Evolutionary conservation across 176 grass and related monocot genomes (phyloP), one percentile per base, ranked within the genome.

Genomic region (Rhynchospora pubera): DNA sequence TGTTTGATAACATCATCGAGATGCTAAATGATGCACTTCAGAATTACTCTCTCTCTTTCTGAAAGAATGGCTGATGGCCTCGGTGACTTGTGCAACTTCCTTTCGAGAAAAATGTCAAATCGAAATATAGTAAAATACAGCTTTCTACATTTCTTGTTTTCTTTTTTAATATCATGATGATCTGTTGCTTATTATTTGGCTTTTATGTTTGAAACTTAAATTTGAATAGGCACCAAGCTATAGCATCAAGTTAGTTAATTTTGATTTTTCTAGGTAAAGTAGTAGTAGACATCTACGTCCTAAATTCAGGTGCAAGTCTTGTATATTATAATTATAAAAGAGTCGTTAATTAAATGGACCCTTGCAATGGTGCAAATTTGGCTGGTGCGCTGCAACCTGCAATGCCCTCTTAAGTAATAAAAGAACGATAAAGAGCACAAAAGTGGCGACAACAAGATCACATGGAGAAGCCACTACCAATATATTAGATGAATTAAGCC

Each of bases 391-490:
- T 76, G 72, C 72, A 53, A 7, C 34, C 34, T 10, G 48, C 48
- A 51, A 77, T 56, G 24, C 72, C 53, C 72, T 32, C 34, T 39
- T 5, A n/a, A 56, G 48, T 30, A 77, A 16, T 28, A 56, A 77
- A 77, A 77, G 72, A 77, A 77, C 8, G 14, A 50, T 76, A 74
- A 74, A 74, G 50, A 52, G 50, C 72, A 77, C 50, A 77, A 77
- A 77, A 77, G 50, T 18, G 72, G 50, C 52, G 72, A 77, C 72
- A 80, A 80, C 11, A 56, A 5, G 18, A n/a, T 57, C 78, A 80
- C 78, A 80, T 80, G 78, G 78, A 80, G 43, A 80, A 80, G 5
- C 16, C 55, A 80, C 59, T 80, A 80, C 19, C 47, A 55, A 75
- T 52, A 75, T 51, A 75, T 75, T 75, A 75, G 19, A 77, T 77